These are phyloP conservation scores for Bullera alba DNA, from an alignment of 768 basidiomycete species.

Conservation along the genomic window DNA sequence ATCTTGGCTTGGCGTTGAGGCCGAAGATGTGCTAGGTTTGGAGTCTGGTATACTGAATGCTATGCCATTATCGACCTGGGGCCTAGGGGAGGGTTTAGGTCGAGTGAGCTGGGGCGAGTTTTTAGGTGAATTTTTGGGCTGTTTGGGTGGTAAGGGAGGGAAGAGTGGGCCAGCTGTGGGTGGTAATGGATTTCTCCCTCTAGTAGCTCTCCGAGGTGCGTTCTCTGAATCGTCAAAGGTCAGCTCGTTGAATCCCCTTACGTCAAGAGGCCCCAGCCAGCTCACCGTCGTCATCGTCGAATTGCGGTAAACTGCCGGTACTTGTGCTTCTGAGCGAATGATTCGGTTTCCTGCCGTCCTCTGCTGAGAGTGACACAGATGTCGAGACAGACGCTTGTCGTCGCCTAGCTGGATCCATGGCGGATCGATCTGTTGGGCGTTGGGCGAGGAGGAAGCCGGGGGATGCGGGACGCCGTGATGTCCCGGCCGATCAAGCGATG, in stretches of 20 bases:
- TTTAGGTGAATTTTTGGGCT: constrained; percentile 47
- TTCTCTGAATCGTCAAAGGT: constrained; percentile 4
- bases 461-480: no score
- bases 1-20: constrained; percentile 49
- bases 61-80: neutral
- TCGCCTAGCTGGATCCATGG: neutral
- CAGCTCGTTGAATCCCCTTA: neutral
- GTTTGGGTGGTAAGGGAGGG: constrained; percentile 42
- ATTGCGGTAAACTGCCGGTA: constrained; percentile 21
- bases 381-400: neutral
- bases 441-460: no score
- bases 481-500: no score
- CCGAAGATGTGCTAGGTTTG: neutral
- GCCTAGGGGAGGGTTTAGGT: neutral
- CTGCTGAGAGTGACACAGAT: neutral
- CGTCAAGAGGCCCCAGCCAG: neutral
- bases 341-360: neutral
- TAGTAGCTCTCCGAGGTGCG: constrained; percentile 24
- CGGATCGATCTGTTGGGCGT: no score
- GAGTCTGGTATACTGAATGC: neutral
- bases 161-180: constrained; percentile 52
- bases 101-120: constrained; percentile 8
- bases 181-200: constrained; percentile 50
- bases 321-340: constrained; percentile 4
- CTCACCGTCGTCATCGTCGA: constrained; percentile 37